phyloP scores from a whole-genome alignment of 2,329 filamentous ascomycete genomes.

The Emergomyces pasteurianus region DNA sequence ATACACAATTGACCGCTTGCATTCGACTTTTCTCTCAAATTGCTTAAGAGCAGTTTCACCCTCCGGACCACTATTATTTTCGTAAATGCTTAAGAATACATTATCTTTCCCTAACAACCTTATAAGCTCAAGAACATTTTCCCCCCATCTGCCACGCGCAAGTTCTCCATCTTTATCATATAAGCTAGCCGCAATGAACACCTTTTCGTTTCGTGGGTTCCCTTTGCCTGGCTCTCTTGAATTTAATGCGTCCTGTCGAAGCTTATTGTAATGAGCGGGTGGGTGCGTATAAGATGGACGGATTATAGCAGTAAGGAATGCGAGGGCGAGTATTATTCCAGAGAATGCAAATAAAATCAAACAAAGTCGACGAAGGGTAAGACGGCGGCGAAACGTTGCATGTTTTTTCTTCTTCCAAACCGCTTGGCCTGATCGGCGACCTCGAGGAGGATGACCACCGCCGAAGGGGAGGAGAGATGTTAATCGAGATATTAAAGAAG shows the following conservation, averaged over 20 bases:
- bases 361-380: constrained; percentile 20
- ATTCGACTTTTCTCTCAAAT: constrained; percentile 40
- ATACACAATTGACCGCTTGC: constrained; percentile 44
- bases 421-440: not conserved
- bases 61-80: constrained; percentile 52
- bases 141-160: constrained; percentile 52
- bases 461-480: not conserved
- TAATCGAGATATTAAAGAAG: constrained; percentile 14
- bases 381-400: constrained; percentile 14
- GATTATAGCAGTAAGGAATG: constrained; percentile 36
- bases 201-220: constrained; percentile 48
- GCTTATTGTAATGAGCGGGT: constrained; percentile 40
- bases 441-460: not conserved
- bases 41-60: constrained; percentile 43
- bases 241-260: constrained; percentile 20
- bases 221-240: constrained; percentile 31
- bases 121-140: constrained; percentile 48
- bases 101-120: constrained; percentile 55
- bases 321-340: constrained; percentile 21
- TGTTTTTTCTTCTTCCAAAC: not conserved
- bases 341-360: constrained; percentile 19
- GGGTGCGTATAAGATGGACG: constrained; percentile 45
- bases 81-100: constrained; percentile 61
- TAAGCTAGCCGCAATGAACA: constrained; percentile 63
- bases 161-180: constrained; percentile 52